Percentiles rank a stretch among this genome's conserved stretches.
Evolutionary conservation across 345 rosid genomes (phyloP).

Genomic region (Lepidium didymum): DNA sequence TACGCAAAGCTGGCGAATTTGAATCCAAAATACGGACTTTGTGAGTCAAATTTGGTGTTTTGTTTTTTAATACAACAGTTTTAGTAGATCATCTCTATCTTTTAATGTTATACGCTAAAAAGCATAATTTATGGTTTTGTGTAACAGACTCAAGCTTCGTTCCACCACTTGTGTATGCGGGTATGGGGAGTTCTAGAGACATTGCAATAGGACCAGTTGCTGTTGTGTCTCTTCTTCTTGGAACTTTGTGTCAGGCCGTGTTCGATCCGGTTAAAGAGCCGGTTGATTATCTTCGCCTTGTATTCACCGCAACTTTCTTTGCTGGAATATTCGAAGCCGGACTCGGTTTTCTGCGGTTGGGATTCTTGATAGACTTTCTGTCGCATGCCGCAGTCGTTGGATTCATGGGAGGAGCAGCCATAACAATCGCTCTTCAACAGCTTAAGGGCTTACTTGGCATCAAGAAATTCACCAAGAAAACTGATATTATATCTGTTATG

Average conservation of each 20-base stretch:
- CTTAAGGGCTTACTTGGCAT: slow-evolving; percentile 92
- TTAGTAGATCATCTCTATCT: background rate
- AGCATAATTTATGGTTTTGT: background rate
- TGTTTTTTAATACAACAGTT: no score
- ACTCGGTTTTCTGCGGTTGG: slow-evolving; percentile 77
- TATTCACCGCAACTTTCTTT: slow-evolving; percentile 89
- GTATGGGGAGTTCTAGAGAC: slow-evolving; percentile 97
- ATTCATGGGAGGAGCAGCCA: slow-evolving; percentile 97
- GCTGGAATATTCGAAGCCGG: slow-evolving; percentile 71
- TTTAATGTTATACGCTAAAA: background rate
- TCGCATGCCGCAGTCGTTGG: slow-evolving; percentile 97
- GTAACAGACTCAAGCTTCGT: slow-evolving; percentile 73
- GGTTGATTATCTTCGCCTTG: slow-evolving; percentile 53
- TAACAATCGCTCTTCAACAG: slow-evolving; percentile 85
- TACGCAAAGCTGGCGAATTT: slow-evolving; percentile 85
- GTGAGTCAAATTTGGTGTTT: slow-evolving; percentile 35
- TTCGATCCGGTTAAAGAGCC: slow-evolving; percentile 43
- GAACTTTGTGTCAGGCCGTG: slow-evolving; percentile 64
- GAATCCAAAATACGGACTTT: slow-evolving; percentile 73
- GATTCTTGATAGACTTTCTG: slow-evolving; percentile 85
- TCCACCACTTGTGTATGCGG: slow-evolving; percentile 84
- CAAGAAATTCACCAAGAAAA: slow-evolving; percentile 52
- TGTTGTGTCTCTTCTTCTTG: slow-evolving; percentile 85
- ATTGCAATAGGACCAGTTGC: slow-evolving; percentile 98
- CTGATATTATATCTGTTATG: slow-evolving; percentile 52